A percentile compares a stretch with the other conserved stretches of the same genome.
These are phyloP conservation scores for Pseudocercospora pini-densiflorae DNA, from an alignment of 2,329 filamentous ascomycete species.

Conservation along the genomic window DNA sequence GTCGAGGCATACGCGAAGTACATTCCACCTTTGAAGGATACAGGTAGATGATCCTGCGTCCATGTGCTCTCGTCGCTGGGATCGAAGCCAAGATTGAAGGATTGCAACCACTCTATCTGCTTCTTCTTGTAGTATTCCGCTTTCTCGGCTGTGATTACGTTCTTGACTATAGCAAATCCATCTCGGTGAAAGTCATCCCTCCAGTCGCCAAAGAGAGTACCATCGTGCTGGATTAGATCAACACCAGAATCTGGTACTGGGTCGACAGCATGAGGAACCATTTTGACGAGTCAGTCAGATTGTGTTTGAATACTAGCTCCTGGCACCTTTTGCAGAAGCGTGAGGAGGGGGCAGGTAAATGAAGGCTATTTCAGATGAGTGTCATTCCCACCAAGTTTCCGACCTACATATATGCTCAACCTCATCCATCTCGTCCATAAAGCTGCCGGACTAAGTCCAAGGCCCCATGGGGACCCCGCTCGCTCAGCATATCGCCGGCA, in stretches of 20 bases:
- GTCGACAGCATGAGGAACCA: slow-evolving; percentile 26
- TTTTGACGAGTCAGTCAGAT: slow-evolving; percentile 2
- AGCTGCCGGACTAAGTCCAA: too few species aligned
- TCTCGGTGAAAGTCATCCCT: slow-evolving; percentile 38
- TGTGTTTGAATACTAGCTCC: too few species aligned
- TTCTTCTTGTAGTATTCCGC: slow-evolving; percentile 37
- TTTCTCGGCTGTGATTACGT: slow-evolving; percentile 32
- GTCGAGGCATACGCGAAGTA: slow-evolving; percentile 46
- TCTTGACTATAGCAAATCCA: slow-evolving; percentile 39
- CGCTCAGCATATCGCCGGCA: neutral
- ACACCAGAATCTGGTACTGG: slow-evolving; percentile 27
- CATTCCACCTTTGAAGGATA: slow-evolving; percentile 51
- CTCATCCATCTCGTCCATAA: too few species aligned
- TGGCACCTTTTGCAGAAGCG: too few species aligned
- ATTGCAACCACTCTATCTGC: slow-evolving; percentile 40
- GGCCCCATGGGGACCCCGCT: neutral
- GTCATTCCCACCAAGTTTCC: too few species aligned
- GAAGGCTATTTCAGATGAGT: too few species aligned
- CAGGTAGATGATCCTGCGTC: slow-evolving; percentile 50
- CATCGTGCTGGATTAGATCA: slow-evolving; percentile 29
- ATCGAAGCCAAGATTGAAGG: slow-evolving; percentile 39
- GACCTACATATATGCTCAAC: too few species aligned
- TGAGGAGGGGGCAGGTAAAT: too few species aligned
- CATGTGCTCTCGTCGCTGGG: slow-evolving; percentile 44
- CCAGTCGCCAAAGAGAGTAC: slow-evolving; percentile 36